Evolutionary conservation across 768 basidiomycete species (phyloP).

Genomic region (Mycena latifolia): DNA sequence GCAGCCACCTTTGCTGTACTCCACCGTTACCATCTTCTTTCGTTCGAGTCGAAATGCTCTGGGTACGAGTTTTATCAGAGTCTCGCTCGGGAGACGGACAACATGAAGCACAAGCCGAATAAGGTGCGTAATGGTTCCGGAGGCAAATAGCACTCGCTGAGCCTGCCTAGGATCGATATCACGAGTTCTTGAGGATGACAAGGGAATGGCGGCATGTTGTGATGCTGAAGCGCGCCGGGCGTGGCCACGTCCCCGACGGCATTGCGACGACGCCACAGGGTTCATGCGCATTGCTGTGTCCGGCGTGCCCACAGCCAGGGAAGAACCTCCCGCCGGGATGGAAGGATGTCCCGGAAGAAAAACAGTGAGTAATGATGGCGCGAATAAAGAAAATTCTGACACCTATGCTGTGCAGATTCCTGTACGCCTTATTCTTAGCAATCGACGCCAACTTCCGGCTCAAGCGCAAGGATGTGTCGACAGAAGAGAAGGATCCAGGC

Average conservation of each 20-base stretch:
- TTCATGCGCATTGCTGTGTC: constrained; percentile 42
- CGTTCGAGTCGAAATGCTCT: constrained; percentile 24
- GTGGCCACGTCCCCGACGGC: constrained; percentile 32
- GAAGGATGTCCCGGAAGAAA: constrained; percentile 29
- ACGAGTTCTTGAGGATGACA: constrained; percentile 25
- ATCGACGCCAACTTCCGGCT: constrained; percentile 26
- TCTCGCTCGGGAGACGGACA: not conserved
- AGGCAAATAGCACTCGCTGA: not conserved
- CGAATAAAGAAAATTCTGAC: too few species aligned
- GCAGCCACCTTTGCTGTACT: constrained; percentile 22
- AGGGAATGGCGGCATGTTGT: constrained; percentile 36
- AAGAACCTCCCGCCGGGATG: constrained; percentile 41
- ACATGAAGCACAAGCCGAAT: not conserved
- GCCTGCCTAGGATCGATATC: constrained; percentile 39
- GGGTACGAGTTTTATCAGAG: constrained; percentile 35
- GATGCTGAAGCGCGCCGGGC: constrained; percentile 38
- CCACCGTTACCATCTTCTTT: constrained; percentile 17
- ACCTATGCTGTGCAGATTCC: constrained; percentile 28
- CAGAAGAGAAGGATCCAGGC: constrained; percentile 34
- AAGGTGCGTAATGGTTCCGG: not conserved
- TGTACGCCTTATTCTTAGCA: constrained; percentile 34
- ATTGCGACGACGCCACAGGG: constrained; percentile 31
- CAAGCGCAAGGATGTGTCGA: constrained; percentile 34
- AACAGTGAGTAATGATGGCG: too few species aligned
- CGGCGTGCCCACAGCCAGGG: constrained; percentile 44